Percentiles rank a stretch among this genome's conserved stretches.
phyloP scores from a whole-genome alignment of 1,139 yeast species.

The Scheffersomyces parashehatae region DNA sequence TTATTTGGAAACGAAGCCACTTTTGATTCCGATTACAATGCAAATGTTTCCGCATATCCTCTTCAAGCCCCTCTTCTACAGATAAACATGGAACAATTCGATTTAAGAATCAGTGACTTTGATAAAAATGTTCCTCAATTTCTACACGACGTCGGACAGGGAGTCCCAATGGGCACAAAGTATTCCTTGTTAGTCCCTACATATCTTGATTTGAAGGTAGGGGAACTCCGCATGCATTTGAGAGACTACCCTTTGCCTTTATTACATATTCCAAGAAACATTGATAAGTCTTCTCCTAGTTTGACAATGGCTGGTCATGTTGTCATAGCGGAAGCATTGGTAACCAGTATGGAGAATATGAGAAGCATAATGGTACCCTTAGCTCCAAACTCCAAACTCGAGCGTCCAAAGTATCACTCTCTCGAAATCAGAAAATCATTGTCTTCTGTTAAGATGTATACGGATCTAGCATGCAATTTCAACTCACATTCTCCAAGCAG shows the following conservation, averaged over 20 bases:
- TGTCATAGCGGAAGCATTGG: slow-evolving; percentile 48
- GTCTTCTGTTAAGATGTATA: slow-evolving; percentile 71
- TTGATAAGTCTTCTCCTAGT: slow-evolving; percentile 17
- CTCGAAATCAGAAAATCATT: slow-evolving; percentile 74
- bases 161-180: slow-evolving; percentile 68
- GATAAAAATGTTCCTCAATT: slow-evolving; percentile 58
- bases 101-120: slow-evolving; percentile 58
- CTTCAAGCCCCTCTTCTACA: slow-evolving; percentile 66
- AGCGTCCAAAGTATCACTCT: slow-evolving; percentile 47
- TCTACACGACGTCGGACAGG: slow-evolving; percentile 74
- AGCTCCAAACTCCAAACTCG: slow-evolving; percentile 35
- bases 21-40: slow-evolving; percentile 49
- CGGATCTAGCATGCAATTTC: slow-evolving; percentile 59
- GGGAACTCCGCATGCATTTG: slow-evolving; percentile 55
- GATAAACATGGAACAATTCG: slow-evolving; percentile 57
- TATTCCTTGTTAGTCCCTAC: slow-evolving; percentile 74
- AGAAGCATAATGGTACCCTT: slow-evolving; percentile 67
- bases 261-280: slow-evolving; percentile 35
- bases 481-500: slow-evolving; percentile 62
- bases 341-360: slow-evolving; percentile 43
- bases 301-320: slow-evolving; percentile 48
- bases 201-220: slow-evolving; percentile 46
- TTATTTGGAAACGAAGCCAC: slow-evolving; percentile 46
- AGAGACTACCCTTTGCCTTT: slow-evolving; percentile 73
- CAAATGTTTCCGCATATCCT: slow-evolving; percentile 57